Evolutionary conservation across 2,329 filamentous ascomycete genomes (phyloP).

Genomic region (Epichloe sp.): DNA sequence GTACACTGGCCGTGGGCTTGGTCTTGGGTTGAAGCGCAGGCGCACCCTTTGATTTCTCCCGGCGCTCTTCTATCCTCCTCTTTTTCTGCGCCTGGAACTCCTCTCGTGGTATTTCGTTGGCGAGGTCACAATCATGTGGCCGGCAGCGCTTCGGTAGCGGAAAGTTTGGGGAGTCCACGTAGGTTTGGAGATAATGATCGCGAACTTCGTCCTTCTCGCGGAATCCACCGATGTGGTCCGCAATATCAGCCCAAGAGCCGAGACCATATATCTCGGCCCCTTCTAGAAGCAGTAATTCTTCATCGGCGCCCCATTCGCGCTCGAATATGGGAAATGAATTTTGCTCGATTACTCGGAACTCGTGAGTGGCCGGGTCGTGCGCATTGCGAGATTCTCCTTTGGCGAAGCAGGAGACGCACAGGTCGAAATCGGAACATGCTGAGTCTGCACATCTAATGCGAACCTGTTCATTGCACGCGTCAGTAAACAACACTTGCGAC

Average conservation of each 20-base stretch:
- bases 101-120: conserved; percentile 72
- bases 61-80: conserved; percentile 78
- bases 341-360: conserved; percentile 91
- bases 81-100: conserved; percentile 92
- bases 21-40: conserved; percentile 79
- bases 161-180: conserved; percentile 71
- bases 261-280: conserved; percentile 92
- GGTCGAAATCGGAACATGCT: conserved; percentile 83
- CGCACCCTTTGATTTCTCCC: conserved; percentile 74
- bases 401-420: conserved; percentile 91
- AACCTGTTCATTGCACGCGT: conserved; percentile 42
- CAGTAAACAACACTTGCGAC: conserved; percentile 3
- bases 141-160: conserved; percentile 79
- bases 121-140: conserved; percentile 64
- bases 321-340: conserved; percentile 97
- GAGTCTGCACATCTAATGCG: conserved; percentile 82
- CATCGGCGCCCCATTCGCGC: conserved; percentile 90
- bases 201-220: conserved; percentile 89
- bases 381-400: conserved; percentile 67
- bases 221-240: conserved; percentile 94
- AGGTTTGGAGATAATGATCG: conserved; percentile 84
- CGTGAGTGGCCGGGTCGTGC: conserved; percentile 76
- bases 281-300: conserved; percentile 85
- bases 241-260: conserved; percentile 95
- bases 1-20: conserved; percentile 90